A percentile compares a stretch with the other conserved stretches of the same genome.
phyloP scores from a whole-genome alignment of 495 filamentous ascomycete species.

The Penicillium cinerascens region DNA sequence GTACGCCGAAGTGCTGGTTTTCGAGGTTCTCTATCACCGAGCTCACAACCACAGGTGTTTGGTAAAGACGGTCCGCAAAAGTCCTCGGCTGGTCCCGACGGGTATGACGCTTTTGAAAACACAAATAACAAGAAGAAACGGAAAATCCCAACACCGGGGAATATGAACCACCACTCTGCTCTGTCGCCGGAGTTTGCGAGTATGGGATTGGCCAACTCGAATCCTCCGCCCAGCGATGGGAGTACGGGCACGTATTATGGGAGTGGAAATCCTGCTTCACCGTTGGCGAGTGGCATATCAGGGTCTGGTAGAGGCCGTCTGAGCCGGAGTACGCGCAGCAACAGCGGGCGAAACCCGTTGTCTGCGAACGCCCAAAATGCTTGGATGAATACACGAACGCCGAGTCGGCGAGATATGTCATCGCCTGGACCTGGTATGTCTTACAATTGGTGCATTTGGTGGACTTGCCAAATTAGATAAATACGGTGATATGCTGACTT shows the following conservation, averaged over 20 bases:
- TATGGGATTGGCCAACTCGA: slow-evolving; percentile 53
- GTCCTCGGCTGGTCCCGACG: slow-evolving; percentile 58
- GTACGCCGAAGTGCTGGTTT: slow-evolving; percentile 46
- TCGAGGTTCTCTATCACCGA: slow-evolving; percentile 38
- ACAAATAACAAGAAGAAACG: slow-evolving; percentile 99
- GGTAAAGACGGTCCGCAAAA: slow-evolving; percentile 32
- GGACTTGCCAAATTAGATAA: background rate
- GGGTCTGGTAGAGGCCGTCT: slow-evolving; percentile 78
- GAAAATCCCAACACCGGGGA: slow-evolving; percentile 89
- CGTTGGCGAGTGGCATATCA: slow-evolving; percentile 61
- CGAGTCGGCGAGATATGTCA: slow-evolving; percentile 42
- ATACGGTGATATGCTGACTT: slow-evolving; percentile 3
- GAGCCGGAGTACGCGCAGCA: slow-evolving; percentile 52
- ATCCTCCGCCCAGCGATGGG: slow-evolving; percentile 42
- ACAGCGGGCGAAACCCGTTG: slow-evolving; percentile 64
- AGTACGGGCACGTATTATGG: slow-evolving; percentile 56
- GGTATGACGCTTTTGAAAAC: slow-evolving; percentile 97
- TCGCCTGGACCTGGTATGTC: slow-evolving; percentile 38
- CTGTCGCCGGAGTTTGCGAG: slow-evolving; percentile 60
- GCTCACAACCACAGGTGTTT: slow-evolving; percentile 23
- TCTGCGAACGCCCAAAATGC: slow-evolving; percentile 37
- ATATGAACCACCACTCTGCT: slow-evolving; percentile 59
- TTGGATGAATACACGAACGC: slow-evolving; percentile 33
- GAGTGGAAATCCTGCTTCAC: slow-evolving; percentile 47
- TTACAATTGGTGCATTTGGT: background rate